phyloP scores from a whole-genome alignment of 129 eudicot species.

The Escallonia herrerae region DNA sequence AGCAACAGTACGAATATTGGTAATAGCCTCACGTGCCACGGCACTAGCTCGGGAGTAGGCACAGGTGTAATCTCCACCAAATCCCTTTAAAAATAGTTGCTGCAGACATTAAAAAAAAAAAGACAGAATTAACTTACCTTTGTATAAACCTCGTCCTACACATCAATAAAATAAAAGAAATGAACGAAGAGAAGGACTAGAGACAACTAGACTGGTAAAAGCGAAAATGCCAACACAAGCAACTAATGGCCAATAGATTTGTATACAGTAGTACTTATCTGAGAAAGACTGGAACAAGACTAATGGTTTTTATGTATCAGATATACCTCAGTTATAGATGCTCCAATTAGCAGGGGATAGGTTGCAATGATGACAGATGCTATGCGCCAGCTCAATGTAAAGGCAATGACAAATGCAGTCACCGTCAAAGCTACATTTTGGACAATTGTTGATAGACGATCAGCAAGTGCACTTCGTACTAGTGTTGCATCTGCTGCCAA shows the following conservation, averaged over 20 bases:
- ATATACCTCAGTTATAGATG: slow-evolving; percentile 66
- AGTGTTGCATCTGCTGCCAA: slow-evolving; percentile 83
- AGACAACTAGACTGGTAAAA: too few species aligned
- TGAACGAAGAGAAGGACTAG: too few species aligned
- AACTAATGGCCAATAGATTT: neutral
- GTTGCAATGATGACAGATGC: slow-evolving; percentile 58
- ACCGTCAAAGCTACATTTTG: slow-evolving; percentile 60
- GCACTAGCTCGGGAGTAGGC: slow-evolving; percentile 64
- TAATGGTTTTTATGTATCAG: neutral
- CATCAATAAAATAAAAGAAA: too few species aligned
- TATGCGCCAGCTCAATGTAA: slow-evolving; percentile 71
- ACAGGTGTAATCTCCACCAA: slow-evolving; percentile 66
- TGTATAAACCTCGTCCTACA: too few species aligned
- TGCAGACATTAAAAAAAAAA: slow-evolving; percentile 17
- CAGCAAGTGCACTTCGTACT: slow-evolving; percentile 76
- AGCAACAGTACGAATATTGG: slow-evolving; percentile 72
- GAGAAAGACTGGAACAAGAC: neutral
- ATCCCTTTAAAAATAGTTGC: slow-evolving; percentile 86
- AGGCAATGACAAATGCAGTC: slow-evolving; percentile 67
- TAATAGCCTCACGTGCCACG: slow-evolving; percentile 80
- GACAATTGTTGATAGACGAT: slow-evolving; percentile 64
- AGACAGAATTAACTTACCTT: neutral
- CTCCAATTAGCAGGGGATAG: slow-evolving; percentile 68
- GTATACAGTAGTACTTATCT: neutral
- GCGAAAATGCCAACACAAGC: neutral